These are phyloP conservation scores for Aquilaria sinensis DNA, from an alignment of 345 rosid genomes.

Conservation along the genomic window DNA sequence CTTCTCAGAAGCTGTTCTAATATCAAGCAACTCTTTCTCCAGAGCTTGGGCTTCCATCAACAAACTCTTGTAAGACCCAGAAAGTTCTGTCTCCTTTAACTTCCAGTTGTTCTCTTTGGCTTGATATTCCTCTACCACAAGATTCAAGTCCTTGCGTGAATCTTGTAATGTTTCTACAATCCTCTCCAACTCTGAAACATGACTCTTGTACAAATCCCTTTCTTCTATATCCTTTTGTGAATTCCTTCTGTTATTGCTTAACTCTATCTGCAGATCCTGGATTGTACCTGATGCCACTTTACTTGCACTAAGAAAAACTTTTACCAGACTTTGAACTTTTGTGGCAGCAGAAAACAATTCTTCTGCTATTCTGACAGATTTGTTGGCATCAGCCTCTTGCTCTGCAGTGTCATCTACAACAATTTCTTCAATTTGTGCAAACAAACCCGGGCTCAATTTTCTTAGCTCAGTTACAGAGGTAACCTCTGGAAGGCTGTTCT, in stretches of 20 bases:
- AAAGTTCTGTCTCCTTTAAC: conserved; percentile 56
- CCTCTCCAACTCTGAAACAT: conserved; percentile 51
- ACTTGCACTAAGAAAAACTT: conserved; percentile 48
- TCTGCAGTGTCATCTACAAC: conserved; percentile 26
- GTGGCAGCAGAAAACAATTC: conserved; percentile 36
- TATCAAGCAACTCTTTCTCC: conserved; percentile 47
- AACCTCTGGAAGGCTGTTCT: conserved; percentile 38
- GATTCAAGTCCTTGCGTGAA: conserved; percentile 42
- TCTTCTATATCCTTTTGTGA: conserved; percentile 42
- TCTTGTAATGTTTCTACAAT: conserved; percentile 40
- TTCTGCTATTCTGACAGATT: conserved; percentile 31
- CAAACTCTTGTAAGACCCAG: conserved; percentile 24
- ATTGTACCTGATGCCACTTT: conserved; percentile 41
- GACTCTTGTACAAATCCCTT: conserved; percentile 36
- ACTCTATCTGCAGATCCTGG: conserved; percentile 50
- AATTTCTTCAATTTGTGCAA: conserved; percentile 24
- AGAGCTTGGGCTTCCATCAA: conserved; percentile 57
- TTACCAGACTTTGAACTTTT: conserved; percentile 31
- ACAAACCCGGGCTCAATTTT: conserved; percentile 19
- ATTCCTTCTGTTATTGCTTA: conserved; percentile 32
- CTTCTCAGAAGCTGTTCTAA: conserved; percentile 27
- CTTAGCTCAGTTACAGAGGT: conserved; percentile 40
- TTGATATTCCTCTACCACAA: conserved; percentile 34
- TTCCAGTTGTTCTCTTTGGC: conserved; percentile 51
- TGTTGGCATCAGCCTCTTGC: conserved; percentile 28